A percentile compares a stretch with the other conserved stretches of the same genome.
Evolutionary conservation across 2,329 filamentous ascomycete species (phyloP).

Genomic region (Penicillium palitans): DNA sequence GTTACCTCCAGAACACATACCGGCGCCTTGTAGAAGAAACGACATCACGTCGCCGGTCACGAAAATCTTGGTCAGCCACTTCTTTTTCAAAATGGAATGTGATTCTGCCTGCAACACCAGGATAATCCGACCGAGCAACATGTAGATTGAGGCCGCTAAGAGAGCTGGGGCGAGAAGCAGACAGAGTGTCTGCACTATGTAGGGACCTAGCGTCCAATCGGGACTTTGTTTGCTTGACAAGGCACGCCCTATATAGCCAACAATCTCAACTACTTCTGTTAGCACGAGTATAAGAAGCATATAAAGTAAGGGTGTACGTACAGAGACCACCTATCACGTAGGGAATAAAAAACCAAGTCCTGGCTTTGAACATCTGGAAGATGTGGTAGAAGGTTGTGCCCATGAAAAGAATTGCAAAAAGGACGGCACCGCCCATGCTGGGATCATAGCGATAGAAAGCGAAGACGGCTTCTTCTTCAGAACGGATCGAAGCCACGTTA

Average conservation of each 20-base stretch:
- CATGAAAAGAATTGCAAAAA: constrained; percentile 8
- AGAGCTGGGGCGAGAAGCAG: constrained; percentile 14
- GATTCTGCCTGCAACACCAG: background rate
- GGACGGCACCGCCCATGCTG: background rate
- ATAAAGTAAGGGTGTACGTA: background rate
- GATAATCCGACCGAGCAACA: constrained; percentile 4
- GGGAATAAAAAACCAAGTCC: background rate
- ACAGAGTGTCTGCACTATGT: background rate
- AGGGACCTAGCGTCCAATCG: background rate
- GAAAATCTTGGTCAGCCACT: constrained; percentile 7
- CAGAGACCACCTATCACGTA: background rate
- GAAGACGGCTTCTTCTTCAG: background rate
- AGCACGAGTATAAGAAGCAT: background rate
- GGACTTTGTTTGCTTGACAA: background rate
- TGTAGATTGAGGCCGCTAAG: constrained; percentile 9
- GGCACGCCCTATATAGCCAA: background rate
- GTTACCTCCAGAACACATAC: background rate
- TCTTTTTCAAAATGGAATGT: background rate
- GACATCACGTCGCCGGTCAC: constrained; percentile 5
- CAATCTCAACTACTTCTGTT: background rate
- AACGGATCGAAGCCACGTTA: background rate
- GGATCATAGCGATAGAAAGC: background rate
- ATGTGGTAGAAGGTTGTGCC: constrained; percentile 17
- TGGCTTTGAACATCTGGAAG: constrained; percentile 3
- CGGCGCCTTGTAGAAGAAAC: constrained; percentile 1